Evolutionary conservation across 257 asterid genomes (phyloP).

Genomic region (Solanum virginianum): DNA sequence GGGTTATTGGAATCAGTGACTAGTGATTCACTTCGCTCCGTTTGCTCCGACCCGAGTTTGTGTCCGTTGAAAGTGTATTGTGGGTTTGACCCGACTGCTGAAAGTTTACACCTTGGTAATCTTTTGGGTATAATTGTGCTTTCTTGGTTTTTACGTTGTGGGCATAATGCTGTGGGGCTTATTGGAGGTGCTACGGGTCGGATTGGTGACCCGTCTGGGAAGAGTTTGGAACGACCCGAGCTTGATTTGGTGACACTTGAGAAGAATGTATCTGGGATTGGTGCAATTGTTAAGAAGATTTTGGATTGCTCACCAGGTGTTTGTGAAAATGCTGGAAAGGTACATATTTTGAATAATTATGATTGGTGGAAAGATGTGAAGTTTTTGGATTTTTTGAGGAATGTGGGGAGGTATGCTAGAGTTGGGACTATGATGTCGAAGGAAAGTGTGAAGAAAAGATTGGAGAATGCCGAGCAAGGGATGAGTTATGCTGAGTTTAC

Average conservation of each 20-base stretch:
- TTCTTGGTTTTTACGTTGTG: constrained; percentile 88
- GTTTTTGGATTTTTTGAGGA: constrained; percentile 55
- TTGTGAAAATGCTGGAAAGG: constrained; percentile 5
- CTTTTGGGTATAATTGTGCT: constrained; percentile 73
- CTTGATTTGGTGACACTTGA: constrained; percentile 41
- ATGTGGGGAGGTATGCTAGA: constrained; percentile 64
- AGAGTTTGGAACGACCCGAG: constrained; percentile 68
- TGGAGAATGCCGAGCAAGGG: constrained; percentile 65
- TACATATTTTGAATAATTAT: constrained; percentile 49
- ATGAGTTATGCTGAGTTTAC: constrained; percentile 90
- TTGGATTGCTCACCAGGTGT: constrained; percentile 4
- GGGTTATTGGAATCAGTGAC: constrained; percentile 75
- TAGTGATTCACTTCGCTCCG: constrained; percentile 30
- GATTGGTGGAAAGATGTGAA: constrained; percentile 93
- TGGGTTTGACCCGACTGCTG: constrained; percentile 96
- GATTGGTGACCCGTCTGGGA: constrained; percentile 91
- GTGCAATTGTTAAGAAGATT: constrained; percentile 27
- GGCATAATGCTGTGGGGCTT: constrained; percentile 62
- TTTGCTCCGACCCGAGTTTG: constrained; percentile 11
- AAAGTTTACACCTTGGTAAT: constrained; percentile 83
- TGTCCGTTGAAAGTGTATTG: constrained; percentile 60
- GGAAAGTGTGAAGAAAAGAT: constrained; percentile 71
- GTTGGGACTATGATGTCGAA: constrained; percentile 88
- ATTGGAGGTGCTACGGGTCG: constrained; percentile 96
- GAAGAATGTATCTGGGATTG: constrained; percentile 36